Base-by-base conservation (phyloP, 805 yeast species). In the Pichia membranifaciens region DNA sequence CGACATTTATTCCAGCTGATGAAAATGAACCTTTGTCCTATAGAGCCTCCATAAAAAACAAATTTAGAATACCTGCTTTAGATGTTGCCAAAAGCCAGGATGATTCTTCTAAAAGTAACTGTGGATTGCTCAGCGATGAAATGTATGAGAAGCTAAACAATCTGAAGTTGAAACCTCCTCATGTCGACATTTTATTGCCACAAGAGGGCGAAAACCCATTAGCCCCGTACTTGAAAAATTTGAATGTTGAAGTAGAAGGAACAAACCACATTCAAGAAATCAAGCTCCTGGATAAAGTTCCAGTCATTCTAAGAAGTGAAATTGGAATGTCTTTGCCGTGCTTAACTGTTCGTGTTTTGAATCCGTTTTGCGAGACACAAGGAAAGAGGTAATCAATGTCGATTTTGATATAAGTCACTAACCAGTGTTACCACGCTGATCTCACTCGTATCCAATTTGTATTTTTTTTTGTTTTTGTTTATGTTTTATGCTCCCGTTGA, bases 271-370 rank as follows among this genome's bases (percentile, higher is more conserved):
- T 93, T 41, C 98, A 93, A 70, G 95, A 87, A 59, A 82, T 91
- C 44, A 74, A 77, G 52, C 91, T 87, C 58, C 69, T 90, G 58
- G 75, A 75, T 43, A 82, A 80, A 56, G 84, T 91, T 42, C 98
- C 98, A 9, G 81, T 91, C 29, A 70, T 91, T 51, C 72, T 93
- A 53, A 75, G 96, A 58, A 88, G 96, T 0, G 98, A 90, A 63
- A 79, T 89, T 44, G 97, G 96, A 43, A 88, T 88, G 90, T 91
- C 96, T 2, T 72, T 91, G 45, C 99, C 99, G 16, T 91, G 97
- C 64, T 74, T 91, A 57, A 87, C 96, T 3, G 96, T 93, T 15
- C 78, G 96, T 58, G 85, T 91, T 7, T 71, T 90, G 60, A 91
- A 91, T 59, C 99, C 99, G 29, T 91, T 90, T 41, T 51, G 56